A percentile compares a stretch with the other conserved stretches of the same genome.
Evolutionary conservation across 805 yeast species (phyloP).

Genomic region (Suhomyces prunicola): DNA sequence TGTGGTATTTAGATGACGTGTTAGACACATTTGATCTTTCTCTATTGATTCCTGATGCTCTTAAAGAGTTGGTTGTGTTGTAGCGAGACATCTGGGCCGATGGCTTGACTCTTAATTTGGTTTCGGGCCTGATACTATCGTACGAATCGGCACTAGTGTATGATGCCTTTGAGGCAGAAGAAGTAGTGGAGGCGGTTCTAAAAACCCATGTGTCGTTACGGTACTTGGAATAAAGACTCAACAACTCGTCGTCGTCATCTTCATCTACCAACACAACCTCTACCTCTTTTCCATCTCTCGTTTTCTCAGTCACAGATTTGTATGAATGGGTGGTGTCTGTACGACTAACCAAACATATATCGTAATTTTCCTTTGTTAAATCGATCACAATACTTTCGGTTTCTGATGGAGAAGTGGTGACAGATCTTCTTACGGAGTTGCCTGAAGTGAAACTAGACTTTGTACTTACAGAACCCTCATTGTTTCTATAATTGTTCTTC

Average conservation of each 20-base stretch:
- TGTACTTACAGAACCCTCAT: conserved; percentile 9
- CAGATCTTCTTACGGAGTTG: conserved; percentile 24
- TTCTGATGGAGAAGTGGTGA: conserved; percentile 28
- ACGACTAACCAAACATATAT: conserved; percentile 35
- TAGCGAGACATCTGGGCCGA: not conserved
- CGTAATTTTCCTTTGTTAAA: conserved; percentile 39
- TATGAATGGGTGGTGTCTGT: conserved; percentile 35
- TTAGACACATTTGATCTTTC: conserved; percentile 6
- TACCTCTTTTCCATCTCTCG: conserved; percentile 35
- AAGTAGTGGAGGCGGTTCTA: conserved; percentile 22
- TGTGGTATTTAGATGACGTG: conserved; percentile 14
- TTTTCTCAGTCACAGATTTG: conserved; percentile 37
- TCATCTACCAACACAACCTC: conserved; percentile 45
- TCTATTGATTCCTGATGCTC: not conserved
- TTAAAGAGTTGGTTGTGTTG: not conserved
- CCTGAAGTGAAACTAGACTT: conserved; percentile 31
- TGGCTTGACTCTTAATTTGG: conserved; percentile 13
- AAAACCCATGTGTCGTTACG: conserved; percentile 24
- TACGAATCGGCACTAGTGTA: conserved; percentile 14
- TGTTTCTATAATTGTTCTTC: conserved; percentile 2
- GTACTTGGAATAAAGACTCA: conserved; percentile 42
- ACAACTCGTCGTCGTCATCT: conserved; percentile 29
- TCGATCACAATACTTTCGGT: conserved; percentile 40
- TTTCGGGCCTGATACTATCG: conserved; percentile 20
- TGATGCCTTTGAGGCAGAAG: conserved; percentile 12